Conservation (phyloP, 2,329 filamentous ascomycete species). For the Coniochaeta sp. region DNA sequence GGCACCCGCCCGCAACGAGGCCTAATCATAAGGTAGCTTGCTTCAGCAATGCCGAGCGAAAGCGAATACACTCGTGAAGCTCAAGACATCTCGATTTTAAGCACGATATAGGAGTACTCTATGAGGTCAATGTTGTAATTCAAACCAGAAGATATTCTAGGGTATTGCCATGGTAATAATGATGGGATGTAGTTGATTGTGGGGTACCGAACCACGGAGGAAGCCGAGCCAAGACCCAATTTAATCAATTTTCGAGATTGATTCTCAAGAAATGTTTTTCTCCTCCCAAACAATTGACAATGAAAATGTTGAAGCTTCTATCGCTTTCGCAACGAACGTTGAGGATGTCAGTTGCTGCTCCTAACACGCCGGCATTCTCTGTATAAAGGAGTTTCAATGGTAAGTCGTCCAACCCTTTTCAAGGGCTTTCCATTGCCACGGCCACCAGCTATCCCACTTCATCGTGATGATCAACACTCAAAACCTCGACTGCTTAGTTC, state of each 20-base stretch:
- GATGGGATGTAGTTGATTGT: neutral
- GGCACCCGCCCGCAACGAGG: too few species aligned
- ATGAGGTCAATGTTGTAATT: too few species aligned
- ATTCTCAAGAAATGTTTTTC: neutral
- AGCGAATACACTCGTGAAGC: too few species aligned
- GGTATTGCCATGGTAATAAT: too few species aligned
- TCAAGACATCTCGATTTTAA: too few species aligned
- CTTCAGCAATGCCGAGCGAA: too few species aligned
- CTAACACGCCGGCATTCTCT: too few species aligned
- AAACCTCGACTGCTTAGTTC: constrained; percentile 1
- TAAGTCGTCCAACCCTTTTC: neutral
- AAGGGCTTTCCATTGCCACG: neutral
- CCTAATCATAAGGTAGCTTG: too few species aligned
- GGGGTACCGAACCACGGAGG: neutral
- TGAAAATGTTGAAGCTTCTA: too few species aligned
- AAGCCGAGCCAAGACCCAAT: neutral
- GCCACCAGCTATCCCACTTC: neutral
- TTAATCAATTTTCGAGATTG: neutral
- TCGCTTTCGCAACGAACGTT: neutral
- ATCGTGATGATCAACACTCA: neutral
- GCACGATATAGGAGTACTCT: too few species aligned
- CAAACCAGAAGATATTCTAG: too few species aligned
- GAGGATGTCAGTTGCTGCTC: neutral
- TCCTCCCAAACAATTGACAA: neutral
- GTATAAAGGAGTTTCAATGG: too few species aligned